Percentiles rank a stretch among this genome's conserved stretches.
Evolutionary conservation across 352 stramenopile genomes (phyloP).

Genomic region (Phytophthora podocarpi): DNA sequence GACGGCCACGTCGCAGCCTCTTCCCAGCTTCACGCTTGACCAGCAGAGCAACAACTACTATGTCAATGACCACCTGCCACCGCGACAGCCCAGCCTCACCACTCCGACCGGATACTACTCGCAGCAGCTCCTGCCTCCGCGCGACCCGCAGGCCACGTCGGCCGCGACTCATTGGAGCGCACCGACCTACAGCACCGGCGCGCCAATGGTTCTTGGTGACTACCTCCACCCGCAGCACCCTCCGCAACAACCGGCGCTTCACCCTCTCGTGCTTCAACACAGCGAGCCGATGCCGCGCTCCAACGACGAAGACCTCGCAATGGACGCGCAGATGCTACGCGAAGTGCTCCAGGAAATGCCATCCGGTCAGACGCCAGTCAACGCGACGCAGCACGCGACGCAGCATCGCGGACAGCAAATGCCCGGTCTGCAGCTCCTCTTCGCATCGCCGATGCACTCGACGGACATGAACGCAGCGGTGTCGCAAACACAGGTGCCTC

Average conservation of each 20-base stretch:
- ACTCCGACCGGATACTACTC: slow-evolving; percentile 35
- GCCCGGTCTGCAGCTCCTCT: slow-evolving; percentile 41
- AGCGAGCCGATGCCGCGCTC: slow-evolving; percentile 25
- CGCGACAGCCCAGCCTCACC: slow-evolving; percentile 5
- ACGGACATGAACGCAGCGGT: slow-evolving; percentile 21
- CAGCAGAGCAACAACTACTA: slow-evolving; percentile 27
- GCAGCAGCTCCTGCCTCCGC: slow-evolving; percentile 21
- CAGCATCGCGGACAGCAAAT: slow-evolving; percentile 31
- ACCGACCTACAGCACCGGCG: slow-evolving; percentile 10
- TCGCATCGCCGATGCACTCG: slow-evolving; percentile 37
- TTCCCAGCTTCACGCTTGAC: slow-evolving; percentile 37
- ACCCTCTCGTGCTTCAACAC: slow-evolving; percentile 40
- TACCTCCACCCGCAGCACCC: slow-evolving; percentile 26
- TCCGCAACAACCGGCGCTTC: slow-evolving; percentile 18
- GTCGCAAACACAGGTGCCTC: background rate
- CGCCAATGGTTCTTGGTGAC: slow-evolving; percentile 10
- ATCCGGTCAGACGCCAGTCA: slow-evolving; percentile 19
- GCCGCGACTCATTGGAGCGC: slow-evolving; percentile 17
- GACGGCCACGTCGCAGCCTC: slow-evolving; percentile 20
- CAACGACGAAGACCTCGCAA: slow-evolving; percentile 42
- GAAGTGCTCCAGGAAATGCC: slow-evolving; percentile 48
- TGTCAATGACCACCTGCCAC: slow-evolving; percentile 12
- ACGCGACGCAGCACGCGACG: slow-evolving; percentile 16
- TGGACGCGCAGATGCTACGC: slow-evolving; percentile 48
- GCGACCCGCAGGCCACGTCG: slow-evolving; percentile 17